phyloP scores from a whole-genome alignment of 2,329 filamentous ascomycete genomes.

The Phialocephala subalpina region DNA sequence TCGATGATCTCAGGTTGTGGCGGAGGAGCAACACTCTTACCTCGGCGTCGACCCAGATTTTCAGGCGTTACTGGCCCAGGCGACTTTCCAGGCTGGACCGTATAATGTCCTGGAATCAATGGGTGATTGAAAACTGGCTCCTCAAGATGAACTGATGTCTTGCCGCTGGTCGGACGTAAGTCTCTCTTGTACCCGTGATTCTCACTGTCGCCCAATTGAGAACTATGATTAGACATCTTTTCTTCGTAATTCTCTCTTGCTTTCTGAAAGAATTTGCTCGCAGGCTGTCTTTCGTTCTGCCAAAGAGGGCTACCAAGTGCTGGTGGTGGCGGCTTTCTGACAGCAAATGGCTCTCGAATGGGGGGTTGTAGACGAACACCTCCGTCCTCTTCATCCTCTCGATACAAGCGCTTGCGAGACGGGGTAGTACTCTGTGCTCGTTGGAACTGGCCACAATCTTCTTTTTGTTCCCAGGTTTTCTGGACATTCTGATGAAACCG shows the following conservation, averaged over 20 bases:
- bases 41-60: not conserved
- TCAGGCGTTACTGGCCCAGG: not conserved
- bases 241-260: not conserved
- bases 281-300: not conserved
- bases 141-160: no score
- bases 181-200: not conserved
- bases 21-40: not conserved
- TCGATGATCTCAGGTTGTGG: not conserved
- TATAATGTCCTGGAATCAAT: not conserved
- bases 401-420: not conserved
- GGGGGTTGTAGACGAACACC: not conserved
- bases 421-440: not conserved
- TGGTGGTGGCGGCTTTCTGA: not conserved
- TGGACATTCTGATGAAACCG: not conserved
- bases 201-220: not conserved
- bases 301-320: not conserved
- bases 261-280: not conserved
- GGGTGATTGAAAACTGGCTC: no score
- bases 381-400: not conserved
- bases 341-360: not conserved
- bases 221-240: not conserved
- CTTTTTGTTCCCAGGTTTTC: not conserved
- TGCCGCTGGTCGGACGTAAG: not conserved
- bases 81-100: not conserved
- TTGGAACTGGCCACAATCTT: not conserved